Percentiles rank a stretch among this genome's conserved stretches.
phyloP scores from a whole-genome alignment of 495 filamentous ascomycete genomes.

The Podospora bellae-mahoneyi region DNA sequence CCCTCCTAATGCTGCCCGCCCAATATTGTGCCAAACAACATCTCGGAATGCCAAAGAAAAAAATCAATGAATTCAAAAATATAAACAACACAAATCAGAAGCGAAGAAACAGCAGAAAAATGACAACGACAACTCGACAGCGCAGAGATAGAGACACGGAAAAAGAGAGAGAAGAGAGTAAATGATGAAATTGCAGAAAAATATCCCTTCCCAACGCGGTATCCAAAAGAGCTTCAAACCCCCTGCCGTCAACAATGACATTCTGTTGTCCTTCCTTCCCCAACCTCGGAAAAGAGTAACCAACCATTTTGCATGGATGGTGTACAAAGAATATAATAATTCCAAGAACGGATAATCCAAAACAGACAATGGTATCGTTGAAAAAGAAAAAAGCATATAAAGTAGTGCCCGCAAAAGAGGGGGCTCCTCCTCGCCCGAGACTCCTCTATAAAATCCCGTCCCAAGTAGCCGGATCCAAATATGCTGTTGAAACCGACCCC shows the following conservation, averaged over 20 bases:
- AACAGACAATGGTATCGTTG: not conserved
- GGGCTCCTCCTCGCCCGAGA: conserved; percentile 19
- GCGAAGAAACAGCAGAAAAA: not conserved
- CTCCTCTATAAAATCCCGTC: conserved; percentile 32
- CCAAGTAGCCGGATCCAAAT: conserved; percentile 13
- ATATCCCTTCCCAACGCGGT: not conserved
- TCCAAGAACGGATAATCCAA: not conserved
- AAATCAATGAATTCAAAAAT: not conserved
- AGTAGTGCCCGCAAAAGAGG: conserved; percentile 9
- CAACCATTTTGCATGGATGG: not conserved
- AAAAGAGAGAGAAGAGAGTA: not conserved
- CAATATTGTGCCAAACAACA: not conserved
- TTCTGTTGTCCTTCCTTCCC: not conserved
- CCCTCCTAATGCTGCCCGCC: not conserved
- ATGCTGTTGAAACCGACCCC: conserved; percentile 15
- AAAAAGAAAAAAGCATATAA: conserved; percentile 3
- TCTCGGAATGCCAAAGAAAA: not conserved
- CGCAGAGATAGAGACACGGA: not conserved
- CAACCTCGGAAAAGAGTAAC: not conserved
- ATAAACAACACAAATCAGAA: not conserved
- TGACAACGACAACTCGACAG: not conserved
- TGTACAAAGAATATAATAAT: not conserved
- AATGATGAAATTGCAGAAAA: not conserved
- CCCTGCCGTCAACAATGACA: not conserved
- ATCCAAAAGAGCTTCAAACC: not conserved